Evolutionary conservation across 768 basidiomycete species (phyloP).

Genomic region (Rubroboletus pulcherrimus): DNA sequence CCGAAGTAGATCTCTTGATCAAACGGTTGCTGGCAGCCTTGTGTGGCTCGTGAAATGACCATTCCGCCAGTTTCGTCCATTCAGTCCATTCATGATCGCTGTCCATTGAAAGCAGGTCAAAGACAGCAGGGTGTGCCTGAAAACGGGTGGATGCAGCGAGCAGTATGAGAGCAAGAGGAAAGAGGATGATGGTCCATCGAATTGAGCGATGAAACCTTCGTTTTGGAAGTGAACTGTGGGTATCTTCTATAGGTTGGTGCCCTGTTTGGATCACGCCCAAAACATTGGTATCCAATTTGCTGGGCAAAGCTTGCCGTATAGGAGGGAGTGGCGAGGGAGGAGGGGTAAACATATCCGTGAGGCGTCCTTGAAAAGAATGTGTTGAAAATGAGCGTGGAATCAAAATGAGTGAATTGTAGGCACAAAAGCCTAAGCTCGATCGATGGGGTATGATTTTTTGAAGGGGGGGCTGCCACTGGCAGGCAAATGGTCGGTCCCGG

Average conservation of each 20-base stretch:
- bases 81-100: slow-evolving; percentile 29
- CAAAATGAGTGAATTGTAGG: slow-evolving; percentile 12
- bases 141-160: slow-evolving; percentile 53
- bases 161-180: slow-evolving; percentile 53
- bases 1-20: slow-evolving; percentile 9
- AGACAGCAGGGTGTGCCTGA: slow-evolving; percentile 43
- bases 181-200: slow-evolving; percentile 49
- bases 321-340: slow-evolving; percentile 39
- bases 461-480: neutral
- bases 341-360: slow-evolving; percentile 38
- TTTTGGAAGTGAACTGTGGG: slow-evolving; percentile 20
- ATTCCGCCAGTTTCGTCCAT: slow-evolving; percentile 30
- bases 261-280: slow-evolving; percentile 4
- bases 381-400: slow-evolving; percentile 26
- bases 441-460: neutral
- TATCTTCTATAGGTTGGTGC: neutral
- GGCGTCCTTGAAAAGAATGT: slow-evolving; percentile 23
- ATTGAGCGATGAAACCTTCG: slow-evolving; percentile 36
- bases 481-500: slow-evolving; percentile 1
- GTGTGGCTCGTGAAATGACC: slow-evolving; percentile 44
- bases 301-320: slow-evolving; percentile 5
- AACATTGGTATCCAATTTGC: neutral
- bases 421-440: slow-evolving; percentile 4
- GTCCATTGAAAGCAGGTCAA: slow-evolving; percentile 38
- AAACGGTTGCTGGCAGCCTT: slow-evolving; percentile 9